A percentile compares a stretch with the other conserved stretches of the same genome.
Conservation (phyloP, 1,284 basidiomycete genomes). For the Puccinia polysora region DNA sequence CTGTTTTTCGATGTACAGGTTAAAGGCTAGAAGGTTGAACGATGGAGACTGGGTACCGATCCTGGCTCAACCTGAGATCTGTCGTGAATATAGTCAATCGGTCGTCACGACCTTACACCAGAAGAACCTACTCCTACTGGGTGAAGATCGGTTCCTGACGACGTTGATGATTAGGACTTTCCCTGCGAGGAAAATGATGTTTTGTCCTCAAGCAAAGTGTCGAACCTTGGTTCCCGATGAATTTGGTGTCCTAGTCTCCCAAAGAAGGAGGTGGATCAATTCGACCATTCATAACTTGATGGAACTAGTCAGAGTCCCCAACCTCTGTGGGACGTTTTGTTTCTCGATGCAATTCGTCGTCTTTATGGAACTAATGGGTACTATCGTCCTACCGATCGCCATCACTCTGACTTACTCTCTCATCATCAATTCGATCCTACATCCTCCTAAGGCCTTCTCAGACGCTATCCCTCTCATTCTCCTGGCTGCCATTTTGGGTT, state of each 20-base stretch:
- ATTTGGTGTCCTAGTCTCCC: conserved; percentile 85
- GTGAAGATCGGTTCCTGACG: conserved; percentile 97
- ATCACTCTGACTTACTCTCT: conserved; percentile 86
- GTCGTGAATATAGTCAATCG: conserved; percentile 91
- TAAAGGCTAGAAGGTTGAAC: conserved; percentile 80
- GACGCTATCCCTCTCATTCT: conserved; percentile 92
- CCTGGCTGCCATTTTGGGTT: conserved; percentile 80
- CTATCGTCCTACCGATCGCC: conserved; percentile 88
- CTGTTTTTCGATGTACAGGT: conserved; percentile 98
- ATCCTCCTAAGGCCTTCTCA: conserved; percentile 76
- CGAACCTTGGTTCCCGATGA: conserved; percentile 94
- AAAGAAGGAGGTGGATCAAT: conserved; percentile 98
- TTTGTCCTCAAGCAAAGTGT: conserved; percentile 91
- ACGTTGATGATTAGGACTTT: conserved; percentile 92
- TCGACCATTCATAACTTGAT: conserved; percentile 98
- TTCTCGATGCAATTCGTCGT: conserved; percentile 71
- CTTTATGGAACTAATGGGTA: conserved; percentile 96
- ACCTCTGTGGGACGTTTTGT: conserved; percentile 64
- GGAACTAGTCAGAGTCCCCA: conserved; percentile 94
- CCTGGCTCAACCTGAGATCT: conserved; percentile 94
- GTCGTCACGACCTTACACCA: conserved; percentile 92
- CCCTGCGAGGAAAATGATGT: conserved; percentile 95
- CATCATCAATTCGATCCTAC: conserved; percentile 68
- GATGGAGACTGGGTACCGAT: conserved; percentile 97
- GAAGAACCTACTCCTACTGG: conserved; percentile 92